Evolutionary conservation across 2,329 filamentous ascomycete species (phyloP).

Genomic region (Colletotrichum somersetense): DNA sequence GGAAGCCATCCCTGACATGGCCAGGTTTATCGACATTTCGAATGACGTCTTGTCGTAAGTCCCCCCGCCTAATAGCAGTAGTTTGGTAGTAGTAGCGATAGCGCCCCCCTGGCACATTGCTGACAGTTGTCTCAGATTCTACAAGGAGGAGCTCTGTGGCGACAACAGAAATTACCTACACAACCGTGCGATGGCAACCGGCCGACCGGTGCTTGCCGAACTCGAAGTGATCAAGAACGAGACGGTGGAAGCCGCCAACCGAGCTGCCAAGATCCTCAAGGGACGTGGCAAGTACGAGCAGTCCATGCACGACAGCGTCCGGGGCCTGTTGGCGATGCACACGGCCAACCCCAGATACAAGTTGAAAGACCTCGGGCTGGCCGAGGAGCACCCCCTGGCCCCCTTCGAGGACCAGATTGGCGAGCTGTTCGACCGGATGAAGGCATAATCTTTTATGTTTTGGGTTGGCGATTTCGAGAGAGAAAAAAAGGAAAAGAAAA

Average conservation of each 20-base stretch:
- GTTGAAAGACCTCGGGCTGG: conserved; percentile 42
- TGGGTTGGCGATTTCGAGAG: not conserved
- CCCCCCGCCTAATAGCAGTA: not conserved
- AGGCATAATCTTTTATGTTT: not conserved
- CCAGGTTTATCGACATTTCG: conserved; percentile 43
- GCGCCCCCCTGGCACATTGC: not conserved
- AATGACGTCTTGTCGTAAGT: conserved; percentile 46
- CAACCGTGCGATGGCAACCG: conserved; percentile 38
- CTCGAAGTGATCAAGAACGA: conserved; percentile 40
- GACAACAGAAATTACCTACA: conserved; percentile 44
- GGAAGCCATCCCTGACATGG: conserved; percentile 45
- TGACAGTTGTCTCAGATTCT: conserved; percentile 39
- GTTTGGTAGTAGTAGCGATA: not conserved
- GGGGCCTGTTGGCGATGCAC: conserved; percentile 44
- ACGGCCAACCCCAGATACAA: conserved; percentile 43
- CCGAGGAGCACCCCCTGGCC: conserved; percentile 42
- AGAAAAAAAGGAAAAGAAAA: too few relatives aligned
- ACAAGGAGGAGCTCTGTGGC: conserved; percentile 44
- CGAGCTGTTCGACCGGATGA: conserved; percentile 41
- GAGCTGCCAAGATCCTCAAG: conserved; percentile 40
- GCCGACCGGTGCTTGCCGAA: conserved; percentile 24
- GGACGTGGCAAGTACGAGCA: conserved; percentile 42
- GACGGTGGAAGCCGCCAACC: conserved; percentile 34
- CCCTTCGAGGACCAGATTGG: conserved; percentile 41
- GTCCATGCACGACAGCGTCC: conserved; percentile 41